Conservation (phyloP, 2,329 filamentous ascomycete species). For the Gliomastix tumulicola region DNA sequence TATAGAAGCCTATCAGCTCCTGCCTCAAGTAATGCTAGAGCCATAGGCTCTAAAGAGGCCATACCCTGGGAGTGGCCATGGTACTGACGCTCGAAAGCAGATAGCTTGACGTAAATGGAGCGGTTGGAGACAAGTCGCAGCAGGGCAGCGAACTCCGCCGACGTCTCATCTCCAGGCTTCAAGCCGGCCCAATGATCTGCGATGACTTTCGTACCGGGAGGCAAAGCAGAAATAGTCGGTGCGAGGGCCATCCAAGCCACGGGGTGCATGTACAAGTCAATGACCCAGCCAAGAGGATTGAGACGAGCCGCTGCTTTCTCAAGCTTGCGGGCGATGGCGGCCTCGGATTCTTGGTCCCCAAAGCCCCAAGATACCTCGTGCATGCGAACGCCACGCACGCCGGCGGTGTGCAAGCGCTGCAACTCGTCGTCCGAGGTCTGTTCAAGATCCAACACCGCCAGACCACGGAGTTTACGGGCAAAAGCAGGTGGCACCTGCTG, state of each 20-base stretch:
- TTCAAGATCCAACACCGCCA: neutral
- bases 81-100: neutral
- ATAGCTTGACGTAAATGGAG: neutral
- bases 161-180: neutral
- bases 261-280: neutral
- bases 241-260: neutral
- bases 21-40: neutral
- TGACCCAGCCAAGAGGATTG: neutral
- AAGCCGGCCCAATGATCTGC: conserved; percentile 1
- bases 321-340: neutral
- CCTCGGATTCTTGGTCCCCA: neutral
- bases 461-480: too few relatives aligned
- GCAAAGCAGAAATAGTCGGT: neutral
- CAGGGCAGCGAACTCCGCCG: neutral
- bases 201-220: neutral
- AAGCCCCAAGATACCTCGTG: neutral
- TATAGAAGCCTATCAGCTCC: neutral
- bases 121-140: neutral
- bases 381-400: conserved; percentile 1
- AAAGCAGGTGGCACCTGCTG: too few relatives aligned
- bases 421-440: neutral
- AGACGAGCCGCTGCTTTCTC: neutral
- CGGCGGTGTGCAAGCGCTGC: neutral
- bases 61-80: neutral
- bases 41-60: neutral